Evolutionary conservation across 371 early-diverging fungal species (phyloP).

Genomic region (Amoeboaphelidium protococcarum): DNA sequence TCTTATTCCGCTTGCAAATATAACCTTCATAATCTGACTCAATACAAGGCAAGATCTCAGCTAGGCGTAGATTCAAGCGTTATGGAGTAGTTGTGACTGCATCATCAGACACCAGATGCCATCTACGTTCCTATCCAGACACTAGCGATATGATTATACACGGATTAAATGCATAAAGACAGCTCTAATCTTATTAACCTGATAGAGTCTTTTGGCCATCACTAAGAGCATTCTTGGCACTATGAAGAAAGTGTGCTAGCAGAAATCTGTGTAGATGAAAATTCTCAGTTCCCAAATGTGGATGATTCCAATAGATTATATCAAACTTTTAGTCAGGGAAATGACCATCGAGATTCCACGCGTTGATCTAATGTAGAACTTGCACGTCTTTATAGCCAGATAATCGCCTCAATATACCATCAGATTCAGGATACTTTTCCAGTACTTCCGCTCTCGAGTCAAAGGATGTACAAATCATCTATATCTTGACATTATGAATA

Average conservation of each 20-base stretch:
- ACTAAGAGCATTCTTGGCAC: conserved; percentile 9
- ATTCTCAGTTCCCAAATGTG: conserved; percentile 20
- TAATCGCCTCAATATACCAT: conserved; percentile 10
- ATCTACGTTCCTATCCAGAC: conserved; percentile 18
- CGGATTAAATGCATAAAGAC: too few species aligned
- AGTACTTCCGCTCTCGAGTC: conserved; percentile 12
- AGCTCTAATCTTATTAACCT: too few species aligned
- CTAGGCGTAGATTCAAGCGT: background rate
- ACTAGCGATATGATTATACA: conserved; percentile 8
- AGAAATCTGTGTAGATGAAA: conserved; percentile 21
- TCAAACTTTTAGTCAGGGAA: background rate
- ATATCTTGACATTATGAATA: background rate
- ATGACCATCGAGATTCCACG: conserved; percentile 14
- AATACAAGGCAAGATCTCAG: conserved; percentile 5
- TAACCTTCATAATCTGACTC: conserved; percentile 17
- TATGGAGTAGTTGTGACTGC: conserved; percentile 4
- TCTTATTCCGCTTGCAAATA: conserved; percentile 19
- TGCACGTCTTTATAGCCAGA: conserved; percentile 3
- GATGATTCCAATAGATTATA: conserved; percentile 16
- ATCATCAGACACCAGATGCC: conserved; percentile 14
- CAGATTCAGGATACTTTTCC: conserved; percentile 14
- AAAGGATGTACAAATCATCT: conserved; percentile 15
- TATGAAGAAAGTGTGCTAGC: conserved; percentile 21
- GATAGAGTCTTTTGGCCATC: background rate
- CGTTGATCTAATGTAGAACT: conserved; percentile 16